These are phyloP conservation scores for Nemania diffusa DNA, from an alignment of 2,329 filamentous ascomycete genomes.

Conservation along the genomic window DNA sequence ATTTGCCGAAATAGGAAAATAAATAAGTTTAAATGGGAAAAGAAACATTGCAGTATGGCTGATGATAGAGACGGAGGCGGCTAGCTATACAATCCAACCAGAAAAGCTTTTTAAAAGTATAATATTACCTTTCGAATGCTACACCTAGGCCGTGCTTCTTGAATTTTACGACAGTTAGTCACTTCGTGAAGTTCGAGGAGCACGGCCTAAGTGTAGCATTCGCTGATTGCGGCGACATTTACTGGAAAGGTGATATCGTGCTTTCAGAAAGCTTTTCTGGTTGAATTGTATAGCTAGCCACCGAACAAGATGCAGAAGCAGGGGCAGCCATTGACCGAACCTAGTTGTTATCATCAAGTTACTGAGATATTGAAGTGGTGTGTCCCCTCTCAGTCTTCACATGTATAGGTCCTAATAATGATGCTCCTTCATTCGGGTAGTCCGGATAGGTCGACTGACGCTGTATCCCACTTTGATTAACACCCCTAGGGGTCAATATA, in stretches of 20 bases:
- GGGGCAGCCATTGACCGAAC: too few relatives aligned
- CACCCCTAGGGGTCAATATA: constrained; percentile 43
- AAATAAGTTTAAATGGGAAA: neutral
- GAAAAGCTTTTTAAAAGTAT: too few relatives aligned
- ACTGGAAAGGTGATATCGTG: too few relatives aligned
- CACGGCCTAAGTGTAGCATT: neutral
- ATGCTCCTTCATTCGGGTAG: constrained; percentile 36
- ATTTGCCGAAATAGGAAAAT: constrained; percentile 2
- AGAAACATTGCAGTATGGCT: neutral
- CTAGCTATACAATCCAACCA: too few relatives aligned
- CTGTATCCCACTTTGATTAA: constrained; percentile 34
- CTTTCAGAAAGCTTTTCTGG: too few relatives aligned
- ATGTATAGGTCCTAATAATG: constrained; percentile 20
- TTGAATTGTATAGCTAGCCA: neutral
- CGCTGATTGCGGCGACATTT: too few relatives aligned
- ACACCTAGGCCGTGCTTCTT: neutral
- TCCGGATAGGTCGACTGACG: constrained; percentile 34
- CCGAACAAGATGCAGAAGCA: too few relatives aligned
- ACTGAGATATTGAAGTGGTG: neutral
- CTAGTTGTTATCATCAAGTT: neutral
- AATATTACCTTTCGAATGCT: neutral
- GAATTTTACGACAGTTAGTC: constrained; percentile 4
- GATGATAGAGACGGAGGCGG: too few relatives aligned
- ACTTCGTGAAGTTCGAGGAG: too few relatives aligned
- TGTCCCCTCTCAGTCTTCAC: constrained; percentile 33